Base-by-base conservation (phyloP, 768 basidiomycete genomes). In the Sutorius australiensis region DNA sequence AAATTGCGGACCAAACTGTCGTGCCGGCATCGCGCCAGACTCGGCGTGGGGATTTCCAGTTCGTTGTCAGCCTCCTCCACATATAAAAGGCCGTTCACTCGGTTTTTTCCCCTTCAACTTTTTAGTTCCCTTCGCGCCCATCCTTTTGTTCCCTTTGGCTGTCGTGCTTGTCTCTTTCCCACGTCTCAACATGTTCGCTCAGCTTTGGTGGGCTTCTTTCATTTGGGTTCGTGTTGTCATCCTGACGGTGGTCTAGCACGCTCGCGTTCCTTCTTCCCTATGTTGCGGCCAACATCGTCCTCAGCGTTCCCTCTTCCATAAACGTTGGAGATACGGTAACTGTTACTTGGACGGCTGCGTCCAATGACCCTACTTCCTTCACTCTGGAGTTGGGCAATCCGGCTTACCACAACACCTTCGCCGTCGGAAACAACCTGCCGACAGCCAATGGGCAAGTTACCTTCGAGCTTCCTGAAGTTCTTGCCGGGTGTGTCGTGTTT, bases 371-470 rank as follows among this genome's bases (percentile, higher is more conserved):
- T 0, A 3, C 45, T 0, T 47, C 51, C 5, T 81, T 77, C 61
- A 70, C 77, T 17, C 32, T 86, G 14, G 73, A 80, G 65, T 67
- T 87, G 50, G 46, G 57, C 44, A 82, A 84, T 67, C 16, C 59
- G 0, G 21, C 28, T 1, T 87, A 86, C 76, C 72, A 84, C 70
- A 67, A 80, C 50, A 49, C 72, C 0, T 80, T 76, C 44, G 83
- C 78, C 42, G 74, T 87, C 50, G 77, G 75, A 12, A 83, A 78
- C 73, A 81, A 80, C 54, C 71, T 87, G 2, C 51, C 70, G 19
- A 72, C 80, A 1, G 37, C 69, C 2, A 12, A 47, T 5, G 71
- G 72, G 0, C 34, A 58, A 1, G 1, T 78, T 3, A 73, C 71
- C 1, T 13, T 86, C n/a, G 36, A 46, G 0, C 54, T 86, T 4